Evolutionary conservation across 2,329 filamentous ascomycete genomes (phyloP), one percentile per base, ranked within the genome.

Genomic region (Alternaria brassicicola): DNA sequence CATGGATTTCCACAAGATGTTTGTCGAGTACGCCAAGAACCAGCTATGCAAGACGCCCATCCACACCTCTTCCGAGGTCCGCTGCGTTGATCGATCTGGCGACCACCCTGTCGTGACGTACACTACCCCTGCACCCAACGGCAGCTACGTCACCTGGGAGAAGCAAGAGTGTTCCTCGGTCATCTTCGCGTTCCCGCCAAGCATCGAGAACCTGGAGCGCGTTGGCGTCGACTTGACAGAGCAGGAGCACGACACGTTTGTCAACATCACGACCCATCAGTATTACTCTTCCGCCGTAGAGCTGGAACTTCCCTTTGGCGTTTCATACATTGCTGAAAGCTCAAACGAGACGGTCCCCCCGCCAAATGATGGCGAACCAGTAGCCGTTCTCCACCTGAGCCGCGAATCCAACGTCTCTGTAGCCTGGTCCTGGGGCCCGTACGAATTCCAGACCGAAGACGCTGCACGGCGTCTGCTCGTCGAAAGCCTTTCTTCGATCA

Each of bases 1-100:
- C 61, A 74, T 71, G 47, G 75, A 78, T 54, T 78, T 78, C 52
- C 69, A 78, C 59, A 73, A 73, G 55, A 72, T 77, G 50, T 77
- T 70, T 38, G 64, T 70, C 8, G 63, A 76, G 50, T 78, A 69
- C 53, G 52, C 67, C 12, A 70, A 71, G 47, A 73, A 73, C 25
- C 57, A 66, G 48, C 54, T 71, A 2, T 73, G 71, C 70, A 72
- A 74, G 25, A 70, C 67, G 2, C 62, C 68, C 21, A 77, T 78
- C 28, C 65, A 73, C 39, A 70, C 69, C 9, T 70, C 68, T 39
- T 60, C 72, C 26, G 72, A 78, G 51, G 69, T 78, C 36, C 71
- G 70, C 42, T 74, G 72, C 62, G 72, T 78, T 28, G 73, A 76
- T 55, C 72, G 74, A 21, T 73, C 72, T 5, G 71, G 71, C n/a